phyloP scores from a whole-genome alignment of 2,329 filamentous ascomycete species.

The Mollisiaceae sp. region DNA sequence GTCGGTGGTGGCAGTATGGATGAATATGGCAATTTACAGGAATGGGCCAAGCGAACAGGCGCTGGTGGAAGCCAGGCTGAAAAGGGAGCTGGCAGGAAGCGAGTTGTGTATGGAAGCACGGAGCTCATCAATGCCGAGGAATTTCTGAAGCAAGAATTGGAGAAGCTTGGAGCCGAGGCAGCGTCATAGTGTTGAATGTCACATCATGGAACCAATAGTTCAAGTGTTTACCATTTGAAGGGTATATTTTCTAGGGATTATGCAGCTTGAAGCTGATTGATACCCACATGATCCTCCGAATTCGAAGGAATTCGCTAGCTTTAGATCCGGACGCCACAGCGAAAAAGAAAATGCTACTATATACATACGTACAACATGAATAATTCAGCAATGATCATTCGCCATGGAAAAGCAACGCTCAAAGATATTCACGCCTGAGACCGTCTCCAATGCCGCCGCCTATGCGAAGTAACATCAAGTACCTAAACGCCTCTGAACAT shows the following conservation, averaged over 20 bases:
- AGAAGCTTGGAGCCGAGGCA: conserved; percentile 63
- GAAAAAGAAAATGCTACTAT: neutral
- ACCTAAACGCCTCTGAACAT: conserved; percentile 75
- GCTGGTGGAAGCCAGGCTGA: conserved; percentile 46
- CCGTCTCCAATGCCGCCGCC: neutral
- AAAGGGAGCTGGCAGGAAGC: conserved; percentile 69
- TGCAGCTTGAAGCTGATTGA: conserved; percentile 2
- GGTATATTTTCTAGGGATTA: conserved; percentile 4
- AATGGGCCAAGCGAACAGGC: conserved; percentile 86
- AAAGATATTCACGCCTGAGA: neutral
- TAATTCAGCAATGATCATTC: neutral
- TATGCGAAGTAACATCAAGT: neutral
- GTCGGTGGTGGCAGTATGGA: conserved; percentile 98
- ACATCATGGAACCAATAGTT: neutral
- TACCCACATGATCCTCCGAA: neutral
- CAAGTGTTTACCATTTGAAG: neutral
- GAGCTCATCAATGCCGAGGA: conserved; percentile 74
- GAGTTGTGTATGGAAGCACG: conserved; percentile 94
- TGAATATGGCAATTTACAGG: conserved; percentile 95
- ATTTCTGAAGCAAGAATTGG: conserved; percentile 68
- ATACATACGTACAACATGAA: conserved; percentile 7
- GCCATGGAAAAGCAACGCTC: conserved; percentile 1
- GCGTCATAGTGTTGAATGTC: neutral
- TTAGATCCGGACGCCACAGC: neutral
- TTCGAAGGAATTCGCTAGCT: neutral